Base-by-base conservation (phyloP, 176 grass and related monocot species). In the Urochloa ruziziensis region DNA sequence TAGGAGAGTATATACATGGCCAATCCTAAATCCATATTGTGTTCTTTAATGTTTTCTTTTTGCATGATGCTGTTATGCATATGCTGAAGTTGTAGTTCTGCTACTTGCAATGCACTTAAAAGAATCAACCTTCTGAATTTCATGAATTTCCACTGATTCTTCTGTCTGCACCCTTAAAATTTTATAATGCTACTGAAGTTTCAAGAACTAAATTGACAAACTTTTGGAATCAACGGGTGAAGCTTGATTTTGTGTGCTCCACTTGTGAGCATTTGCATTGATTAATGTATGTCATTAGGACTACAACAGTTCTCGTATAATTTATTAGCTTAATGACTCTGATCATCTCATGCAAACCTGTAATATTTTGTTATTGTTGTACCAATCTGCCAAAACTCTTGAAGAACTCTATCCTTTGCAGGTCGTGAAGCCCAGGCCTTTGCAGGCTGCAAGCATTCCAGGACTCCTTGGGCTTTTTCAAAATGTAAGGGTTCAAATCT, bases 361-460 rank as follows among this genome's bases (percentile, higher is more conserved):
- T 60, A 74, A 37, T 59, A 33, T 73, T 48, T 7, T 23, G 39
- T 54, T 65, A 33, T 54, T 42, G 13, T 7, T 33, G 14, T 61
- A 4, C 63, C 32, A 15, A 61, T 80, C 17, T 52, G 40, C 36
- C 42, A 84, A 24, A 69, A 8, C 32, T 51, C 35, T 85, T 85
- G 49, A 89, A 74, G 62, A 67, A 52, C 14, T 61, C 4, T 77
- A 69, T 78, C 66, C 36, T 81, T 70, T 59, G 10, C 78, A 99
- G 97, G 87, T 87, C 17, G 93, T 96, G 81, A 99, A 92, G 84
- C 93, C 93, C 24, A 99, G 93, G 82, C 88, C 93, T 66, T 80
- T 99, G 82, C 97, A 99, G 74, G 93, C 93, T 82, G 97, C 97
- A 77, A 99, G 93, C 84, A 89, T 99, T 78, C 97, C 97, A 24